Percentiles rank a stretch among this genome's conserved stretches.
Evolutionary conservation across 306 rosid species (phyloP).

Genomic region (Trichosanthes truncata): DNA sequence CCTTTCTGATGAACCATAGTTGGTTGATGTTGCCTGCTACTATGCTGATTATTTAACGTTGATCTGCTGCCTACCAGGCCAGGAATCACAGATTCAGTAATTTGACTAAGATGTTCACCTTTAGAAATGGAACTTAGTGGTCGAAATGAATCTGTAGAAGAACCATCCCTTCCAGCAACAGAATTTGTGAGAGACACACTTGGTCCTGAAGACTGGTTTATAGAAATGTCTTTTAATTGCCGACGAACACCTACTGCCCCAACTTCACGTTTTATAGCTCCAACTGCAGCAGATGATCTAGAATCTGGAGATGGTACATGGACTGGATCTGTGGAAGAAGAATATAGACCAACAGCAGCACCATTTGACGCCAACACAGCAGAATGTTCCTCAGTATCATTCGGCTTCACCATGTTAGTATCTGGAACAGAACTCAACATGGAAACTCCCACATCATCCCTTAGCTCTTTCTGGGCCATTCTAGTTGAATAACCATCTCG

Average conservation of each 20-base stretch:
- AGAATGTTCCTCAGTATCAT: conserved; percentile 35
- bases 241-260: conserved; percentile 84
- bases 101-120: conserved; percentile 42
- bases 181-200: conserved; percentile 45
- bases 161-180: conserved; percentile 43
- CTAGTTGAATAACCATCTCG: conserved; percentile 32
- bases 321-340: conserved; percentile 95
- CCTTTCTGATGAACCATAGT: conserved; percentile 82
- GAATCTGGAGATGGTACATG: conserved; percentile 99
- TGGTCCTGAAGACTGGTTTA: conserved; percentile 43
- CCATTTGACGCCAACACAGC: conserved; percentile 36
- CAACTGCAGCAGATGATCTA: conserved; percentile 73
- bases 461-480: conserved; percentile 27
- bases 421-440: conserved; percentile 28
- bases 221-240: conserved; percentile 51
- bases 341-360: conserved; percentile 83
- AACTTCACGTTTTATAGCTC: conserved; percentile 95
- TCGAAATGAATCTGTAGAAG: conserved; percentile 54
- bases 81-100: conserved; percentile 47
- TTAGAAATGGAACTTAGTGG: conserved; percentile 49
- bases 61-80: conserved; percentile 40
- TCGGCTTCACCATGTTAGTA: conserved; percentile 42
- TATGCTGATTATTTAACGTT: conserved; percentile 45
- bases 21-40: conserved; percentile 62
- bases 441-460: conserved; percentile 38